Evolutionary conservation across 2,329 filamentous ascomycete genomes (phyloP).

Genomic region (Chrysoporthe austroafricana): DNA sequence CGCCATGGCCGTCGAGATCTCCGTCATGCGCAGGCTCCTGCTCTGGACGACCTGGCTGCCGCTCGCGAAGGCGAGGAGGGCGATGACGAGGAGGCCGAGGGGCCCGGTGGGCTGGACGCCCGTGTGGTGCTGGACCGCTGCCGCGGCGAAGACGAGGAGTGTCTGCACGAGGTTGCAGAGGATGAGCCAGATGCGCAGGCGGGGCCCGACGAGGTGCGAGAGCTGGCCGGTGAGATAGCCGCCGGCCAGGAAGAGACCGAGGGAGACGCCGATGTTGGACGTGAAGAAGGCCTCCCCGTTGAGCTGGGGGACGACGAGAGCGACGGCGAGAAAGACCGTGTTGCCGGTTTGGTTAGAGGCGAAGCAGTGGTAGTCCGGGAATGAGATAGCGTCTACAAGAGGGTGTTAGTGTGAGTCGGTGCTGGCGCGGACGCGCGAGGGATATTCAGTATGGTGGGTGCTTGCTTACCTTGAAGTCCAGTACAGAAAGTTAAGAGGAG

Average conservation of each 20-base stretch:
- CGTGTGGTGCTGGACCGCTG: slow-evolving; percentile 50
- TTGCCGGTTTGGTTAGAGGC: slow-evolving; percentile 69
- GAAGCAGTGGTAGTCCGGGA: slow-evolving; percentile 65
- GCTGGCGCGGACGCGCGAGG: background rate
- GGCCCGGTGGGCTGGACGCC: slow-evolving; percentile 42
- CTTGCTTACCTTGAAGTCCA: slow-evolving; percentile 50
- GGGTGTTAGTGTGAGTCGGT: slow-evolving; percentile 1
- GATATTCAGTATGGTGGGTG: background rate
- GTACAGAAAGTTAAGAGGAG: slow-evolving; percentile 54
- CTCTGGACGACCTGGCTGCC: slow-evolving; percentile 64
- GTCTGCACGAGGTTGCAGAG: slow-evolving; percentile 60
- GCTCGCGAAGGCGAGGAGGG: slow-evolving; percentile 57
- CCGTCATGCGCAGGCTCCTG: slow-evolving; percentile 57
- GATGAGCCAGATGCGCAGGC: slow-evolving; percentile 57
- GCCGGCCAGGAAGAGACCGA: slow-evolving; percentile 60
- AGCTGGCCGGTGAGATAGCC: slow-evolving; percentile 60
- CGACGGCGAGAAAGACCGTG: slow-evolving; percentile 61
- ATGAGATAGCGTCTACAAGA: slow-evolving; percentile 57
- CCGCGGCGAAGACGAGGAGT: slow-evolving; percentile 55
- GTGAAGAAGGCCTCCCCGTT: slow-evolving; percentile 54
- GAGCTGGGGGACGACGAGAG: slow-evolving; percentile 53
- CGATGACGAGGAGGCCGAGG: slow-evolving; percentile 49
- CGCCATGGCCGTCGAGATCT: slow-evolving; percentile 68
- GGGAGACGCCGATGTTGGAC: slow-evolving; percentile 57
- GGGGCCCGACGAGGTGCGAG: slow-evolving; percentile 55